Base-by-base conservation (phyloP, 345 rosid species). In the Eucalyptus microcorys region DNA sequence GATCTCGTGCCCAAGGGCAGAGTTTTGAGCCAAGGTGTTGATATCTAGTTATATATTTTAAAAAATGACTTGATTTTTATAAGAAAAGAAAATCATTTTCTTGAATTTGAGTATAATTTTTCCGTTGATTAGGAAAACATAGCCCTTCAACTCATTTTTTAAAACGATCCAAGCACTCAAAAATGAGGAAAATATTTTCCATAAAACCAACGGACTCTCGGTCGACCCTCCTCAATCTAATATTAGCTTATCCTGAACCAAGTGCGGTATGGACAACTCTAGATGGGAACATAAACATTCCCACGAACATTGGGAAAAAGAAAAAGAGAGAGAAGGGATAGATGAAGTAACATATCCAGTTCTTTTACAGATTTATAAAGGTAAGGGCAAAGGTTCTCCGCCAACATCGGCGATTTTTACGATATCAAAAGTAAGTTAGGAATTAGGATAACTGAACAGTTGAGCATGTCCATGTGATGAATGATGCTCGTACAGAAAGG, bases 11-110 rank as follows among this genome's bases (percentile, higher is more conserved):
- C 14, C 61, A 22, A 55, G 13, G 0, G 6, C 0, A 24, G 30
- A 55, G 1, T 55, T 21, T 55, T 10, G 30, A 26, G 1, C 0
- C 0, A 0, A 0, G 0, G 14, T 6, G 3, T 10, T 26, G 6
- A 24, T 55, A 22, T 55, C 11, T 55, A 22, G 1, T 55, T 24
- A 55, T 24, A 55, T 55, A 55, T 55, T 55, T 55, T 55, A 5
- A 55, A 24, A 55, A 4, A 4, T 4, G 3, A 24, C 13, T 55
- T 9, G 30, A 10, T 9, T 10, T 55, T 10, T 24, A 52, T 52
- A 52, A 16, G 19, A 34, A 19, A 0, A 68, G 12, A 34, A 17
- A 55, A 10, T 26, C 14, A 52, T 10, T 24, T 24, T 55, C 30
- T 26, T 55, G 61, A 55, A 22, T 55, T 24, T 52, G 57, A 52